phyloP scores from a whole-genome alignment of 495 filamentous ascomycete genomes.

The Tuber magnatum region DNA sequence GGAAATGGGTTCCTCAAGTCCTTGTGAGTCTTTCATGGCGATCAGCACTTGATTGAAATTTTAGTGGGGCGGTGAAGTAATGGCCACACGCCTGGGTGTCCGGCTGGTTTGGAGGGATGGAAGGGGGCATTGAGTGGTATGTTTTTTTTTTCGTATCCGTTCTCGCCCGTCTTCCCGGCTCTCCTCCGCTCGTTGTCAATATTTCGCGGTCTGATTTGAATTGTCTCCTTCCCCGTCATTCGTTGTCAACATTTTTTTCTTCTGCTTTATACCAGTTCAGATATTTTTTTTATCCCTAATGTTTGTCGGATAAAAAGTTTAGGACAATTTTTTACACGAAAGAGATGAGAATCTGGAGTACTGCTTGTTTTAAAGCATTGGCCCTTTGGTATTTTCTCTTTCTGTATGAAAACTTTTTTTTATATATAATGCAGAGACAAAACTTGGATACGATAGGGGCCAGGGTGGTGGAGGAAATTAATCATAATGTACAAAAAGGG shows the following conservation, averaged over 20 bases:
- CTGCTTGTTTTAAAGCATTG: slow-evolving; percentile 4
- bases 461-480: slow-evolving; percentile 15
- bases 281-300: background rate
- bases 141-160: background rate
- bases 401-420: slow-evolving; percentile 10
- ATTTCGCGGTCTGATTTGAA: background rate
- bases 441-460: slow-evolving; percentile 1
- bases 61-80: background rate
- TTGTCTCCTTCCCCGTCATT: background rate
- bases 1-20: slow-evolving; percentile 3
- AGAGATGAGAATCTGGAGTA: background rate
- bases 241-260: background rate
- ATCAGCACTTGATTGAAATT: background rate
- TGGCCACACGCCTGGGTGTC: background rate
- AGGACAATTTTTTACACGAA: background rate
- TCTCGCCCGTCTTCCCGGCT: background rate
- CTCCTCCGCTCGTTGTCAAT: background rate
- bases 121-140: background rate
- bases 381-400: slow-evolving; percentile 13
- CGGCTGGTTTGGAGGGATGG: background rate
- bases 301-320: background rate
- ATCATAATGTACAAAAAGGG: slow-evolving; percentile 36
- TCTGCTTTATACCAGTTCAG: background rate
- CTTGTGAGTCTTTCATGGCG: background rate
- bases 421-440: slow-evolving; percentile 8